Evolutionary conservation across 352 stramenopile genomes (phyloP).

Genomic region (Phytophthora tentaculata): DNA sequence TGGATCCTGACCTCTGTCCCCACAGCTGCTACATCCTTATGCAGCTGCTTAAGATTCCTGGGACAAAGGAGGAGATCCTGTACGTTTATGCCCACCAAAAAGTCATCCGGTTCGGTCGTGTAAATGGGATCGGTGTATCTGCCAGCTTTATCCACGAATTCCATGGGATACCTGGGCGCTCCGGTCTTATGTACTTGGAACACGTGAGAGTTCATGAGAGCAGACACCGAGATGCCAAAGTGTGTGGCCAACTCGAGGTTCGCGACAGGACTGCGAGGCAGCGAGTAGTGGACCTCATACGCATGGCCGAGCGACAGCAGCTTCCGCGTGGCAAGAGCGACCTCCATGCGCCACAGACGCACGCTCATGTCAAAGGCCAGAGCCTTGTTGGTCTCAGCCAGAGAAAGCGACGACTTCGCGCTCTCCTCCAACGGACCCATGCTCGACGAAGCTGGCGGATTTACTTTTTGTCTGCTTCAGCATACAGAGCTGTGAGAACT

Average conservation of each 20-base stretch:
- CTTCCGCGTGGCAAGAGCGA: constrained; percentile 49
- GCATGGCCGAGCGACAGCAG: constrained; percentile 63
- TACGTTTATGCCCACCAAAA: constrained; percentile 84
- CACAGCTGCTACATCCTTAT: constrained; percentile 42
- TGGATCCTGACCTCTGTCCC: constrained; percentile 24
- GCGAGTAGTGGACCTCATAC: constrained; percentile 62
- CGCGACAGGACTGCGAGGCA: constrained; percentile 27
- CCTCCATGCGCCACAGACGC: constrained; percentile 56
- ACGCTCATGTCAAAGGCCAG: constrained; percentile 50
- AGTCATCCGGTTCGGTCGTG: constrained; percentile 92
- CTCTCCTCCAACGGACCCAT: constrained; percentile 15
- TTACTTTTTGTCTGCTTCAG: not conserved
- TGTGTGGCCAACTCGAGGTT: constrained; percentile 27
- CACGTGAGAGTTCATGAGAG: constrained; percentile 55
- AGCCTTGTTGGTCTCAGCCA: constrained; percentile 5
- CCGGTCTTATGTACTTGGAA: constrained; percentile 51
- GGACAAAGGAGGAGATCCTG: constrained; percentile 63
- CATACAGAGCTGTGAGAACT: not conserved
- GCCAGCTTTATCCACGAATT: constrained; percentile 43
- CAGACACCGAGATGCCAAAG: constrained; percentile 54
- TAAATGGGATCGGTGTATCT: constrained; percentile 59
- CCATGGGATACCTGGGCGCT: constrained; percentile 33
- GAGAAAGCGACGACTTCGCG: not conserved
- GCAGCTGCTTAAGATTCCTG: constrained; percentile 48
- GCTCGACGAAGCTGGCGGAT: not conserved